Evolutionary conservation across 2,329 filamentous ascomycete genomes (phyloP), one percentile per base, ranked within the genome.

Genomic region (Fusarium mundagurra): DNA sequence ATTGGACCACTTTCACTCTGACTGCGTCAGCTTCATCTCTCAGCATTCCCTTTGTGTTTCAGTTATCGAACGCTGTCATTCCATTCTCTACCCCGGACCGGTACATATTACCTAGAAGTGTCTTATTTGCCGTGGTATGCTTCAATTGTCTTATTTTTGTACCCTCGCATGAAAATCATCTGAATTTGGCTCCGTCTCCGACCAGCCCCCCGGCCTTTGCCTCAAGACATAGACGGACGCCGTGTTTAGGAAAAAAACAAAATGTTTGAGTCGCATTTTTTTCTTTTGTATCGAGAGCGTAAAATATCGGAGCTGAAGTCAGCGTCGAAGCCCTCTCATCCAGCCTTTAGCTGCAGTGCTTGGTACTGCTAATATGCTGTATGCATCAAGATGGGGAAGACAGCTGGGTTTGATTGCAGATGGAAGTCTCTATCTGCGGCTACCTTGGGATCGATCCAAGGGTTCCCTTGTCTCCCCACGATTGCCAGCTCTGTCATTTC

Each of bases 121-220:
- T 73, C 76, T 78, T 78, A 77, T 66, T 64, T 73, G 71, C 73
- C 61, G 72, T 78, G 76, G 76, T 78, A 78, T 78, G 74, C 71
- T 76, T 65, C 58, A 73, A 76, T 71, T 75, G 72, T 61, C 73
- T 69, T 61, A 72, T 74, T 74, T 57, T 61, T 65, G 41, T 54
- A 45, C 65, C 72, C 47, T 71, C 55, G 72, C 72, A 72, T 74
- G 62, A 76, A 74, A 63, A 60, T 62, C 51, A 44, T 75, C 70
- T 72, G 59, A 70, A 78, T 77, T 55, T 73, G 69, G 71, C 50
- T 64, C 72, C 50, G 51, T 41, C 61, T 69, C 67, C 75, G 74
- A 61, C 59, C 62, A 61, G 43, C 59, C 74, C 73, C 75, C 72
- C 50, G 59, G 48, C 29, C 36, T 71, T 29, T 48, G 61, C 55